Percentiles rank a stretch among this genome's conserved stretches.
Evolutionary conservation across 2,329 filamentous ascomycete species (phyloP).

Genomic region (Ceratocystis colombiana): DNA sequence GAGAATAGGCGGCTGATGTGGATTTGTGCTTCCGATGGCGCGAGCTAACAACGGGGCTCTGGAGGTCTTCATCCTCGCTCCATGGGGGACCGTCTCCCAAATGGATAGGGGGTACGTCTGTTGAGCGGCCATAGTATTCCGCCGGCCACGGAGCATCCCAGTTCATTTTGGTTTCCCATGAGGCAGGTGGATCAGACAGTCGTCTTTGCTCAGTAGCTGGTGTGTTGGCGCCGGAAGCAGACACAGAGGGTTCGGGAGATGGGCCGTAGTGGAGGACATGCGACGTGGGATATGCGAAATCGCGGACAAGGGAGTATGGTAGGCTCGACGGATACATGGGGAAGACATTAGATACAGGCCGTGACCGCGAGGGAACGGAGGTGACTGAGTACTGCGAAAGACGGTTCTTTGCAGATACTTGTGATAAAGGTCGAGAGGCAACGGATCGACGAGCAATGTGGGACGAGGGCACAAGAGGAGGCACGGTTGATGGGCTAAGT

Average conservation of each 20-base stretch:
- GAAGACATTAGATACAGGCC: slow-evolving; percentile 71
- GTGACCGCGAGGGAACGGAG: slow-evolving; percentile 59
- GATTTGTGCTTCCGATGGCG: slow-evolving; percentile 81
- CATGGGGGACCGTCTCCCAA: slow-evolving; percentile 85
- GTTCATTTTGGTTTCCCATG: slow-evolving; percentile 60
- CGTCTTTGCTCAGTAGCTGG: slow-evolving; percentile 70
- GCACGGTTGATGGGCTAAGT: slow-evolving; percentile 45
- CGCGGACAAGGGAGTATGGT: slow-evolving; percentile 79
- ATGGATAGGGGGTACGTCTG: slow-evolving; percentile 70
- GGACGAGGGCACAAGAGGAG: slow-evolving; percentile 47
- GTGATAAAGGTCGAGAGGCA: slow-evolving; percentile 58
- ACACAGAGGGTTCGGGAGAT: slow-evolving; percentile 59
- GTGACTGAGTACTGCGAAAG: slow-evolving; percentile 73
- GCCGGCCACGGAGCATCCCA: slow-evolving; percentile 47
- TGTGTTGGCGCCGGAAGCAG: slow-evolving; percentile 72
- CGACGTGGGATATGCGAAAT: slow-evolving; percentile 79
- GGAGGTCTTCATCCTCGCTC: slow-evolving; percentile 90
- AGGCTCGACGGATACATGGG: slow-evolving; percentile 77
- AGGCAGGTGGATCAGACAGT: slow-evolving; percentile 69
- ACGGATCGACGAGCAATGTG: slow-evolving; percentile 49
- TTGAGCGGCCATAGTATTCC: slow-evolving; percentile 48
- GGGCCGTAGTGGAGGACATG: slow-evolving; percentile 92
- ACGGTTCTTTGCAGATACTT: slow-evolving; percentile 62
- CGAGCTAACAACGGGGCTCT: slow-evolving; percentile 78
- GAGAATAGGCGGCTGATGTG: slow-evolving; percentile 41